Base-by-base conservation (phyloP, 2,329 filamentous ascomycete genomes). In the Aspergillus jensenii region DNA sequence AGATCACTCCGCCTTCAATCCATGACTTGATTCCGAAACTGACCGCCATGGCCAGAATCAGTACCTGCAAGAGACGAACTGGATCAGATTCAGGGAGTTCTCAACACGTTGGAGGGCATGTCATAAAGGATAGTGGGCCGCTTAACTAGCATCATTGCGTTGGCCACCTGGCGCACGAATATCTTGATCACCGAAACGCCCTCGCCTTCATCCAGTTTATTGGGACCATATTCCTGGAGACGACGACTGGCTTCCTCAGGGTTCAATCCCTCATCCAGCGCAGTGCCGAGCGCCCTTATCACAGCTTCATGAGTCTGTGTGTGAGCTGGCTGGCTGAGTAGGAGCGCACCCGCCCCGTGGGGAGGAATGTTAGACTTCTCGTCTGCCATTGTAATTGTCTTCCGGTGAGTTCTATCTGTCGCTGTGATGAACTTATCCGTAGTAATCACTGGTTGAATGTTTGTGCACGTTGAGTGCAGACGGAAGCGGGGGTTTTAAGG, bases 1-100 rank as follows among this genome's bases (percentile, higher is more conserved):
- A 78, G 57, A 87, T 83, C 44, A 86, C 84, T 53, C 81, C 83
- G 21, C 83, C 83, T 74, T 86, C 84, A 55, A 86, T 81, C 68
- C 79, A 85, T 59, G 84, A 83, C 41, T 78, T 71, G 23, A 84
- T 82, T 37, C 81, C 83, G 67, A 82, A 83, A 67, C 80, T 81
- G 52, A 84, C 79, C 58, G 86, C 87, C 86, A 90, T 90, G 66
- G 90, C 89, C 68, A 90, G 86, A 67, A 91, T 83, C 64, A 93
- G 87, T 58, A 90, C 88, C 88, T 90, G 43, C 33, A 47, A 9
- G 47, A 43, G 43, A 27, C 19, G 43, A 54, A 54, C 47, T 54
- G 52, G 52, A 54, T 54, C 52, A 54, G 52, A 54, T 43, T 54
- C 52, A 40, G 14, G 43, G 31, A 41, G 25, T 19, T 45, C 31